Base-by-base conservation (phyloP, 2,329 filamentous ascomycete genomes). In the Hortaea werneckii region DNA sequence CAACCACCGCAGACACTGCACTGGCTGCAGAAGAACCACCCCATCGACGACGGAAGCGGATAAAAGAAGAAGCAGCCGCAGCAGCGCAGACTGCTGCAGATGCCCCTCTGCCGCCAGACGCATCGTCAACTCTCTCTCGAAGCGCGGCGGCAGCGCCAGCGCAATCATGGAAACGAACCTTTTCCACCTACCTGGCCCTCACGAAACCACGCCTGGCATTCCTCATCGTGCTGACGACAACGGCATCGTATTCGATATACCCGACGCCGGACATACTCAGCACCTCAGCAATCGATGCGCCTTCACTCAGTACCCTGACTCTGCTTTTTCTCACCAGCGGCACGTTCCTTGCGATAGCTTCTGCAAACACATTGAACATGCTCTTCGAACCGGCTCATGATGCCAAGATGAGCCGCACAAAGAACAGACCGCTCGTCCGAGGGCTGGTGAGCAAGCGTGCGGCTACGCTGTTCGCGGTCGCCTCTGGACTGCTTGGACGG, bases 291-390 rank as follows among this genome's bases (percentile, higher is more conserved):
- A 85, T 83, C 5, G 67, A 69, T 20, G 74, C 80, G 5, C 88
- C 92, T 1, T 92, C 87, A 12, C 77, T 95, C 39, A 94, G 86
- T 50, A 87, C 92, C 2, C 74, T 96, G 44, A 98, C 92, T 6
- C 82, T 96, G 12, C 75, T 94, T 43, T 96, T 95, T 71, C 80
- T 98, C 43, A 95, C 90, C 0, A 80, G 80, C 4, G 59, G 92
- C 49, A 96, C 92, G 0, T 81, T 89, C 4, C 75, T 95, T 13
- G 92, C 87, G 64, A 85, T 80, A n/a, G 87, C 89, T 38, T 87
- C 85, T 48, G 92, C 92, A 38, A 98, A 98, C 64, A 80, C 92
- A 1, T 74, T 96, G 54, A 98, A 98, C 67, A 98, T 98, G 92
- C 80, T 95, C 48, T 88, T 95, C 67, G 92, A 98, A 67, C 85